Evolutionary conservation across 2,329 filamentous ascomycete genomes (phyloP).

Genomic region (Pseudocercospora cruenta): DNA sequence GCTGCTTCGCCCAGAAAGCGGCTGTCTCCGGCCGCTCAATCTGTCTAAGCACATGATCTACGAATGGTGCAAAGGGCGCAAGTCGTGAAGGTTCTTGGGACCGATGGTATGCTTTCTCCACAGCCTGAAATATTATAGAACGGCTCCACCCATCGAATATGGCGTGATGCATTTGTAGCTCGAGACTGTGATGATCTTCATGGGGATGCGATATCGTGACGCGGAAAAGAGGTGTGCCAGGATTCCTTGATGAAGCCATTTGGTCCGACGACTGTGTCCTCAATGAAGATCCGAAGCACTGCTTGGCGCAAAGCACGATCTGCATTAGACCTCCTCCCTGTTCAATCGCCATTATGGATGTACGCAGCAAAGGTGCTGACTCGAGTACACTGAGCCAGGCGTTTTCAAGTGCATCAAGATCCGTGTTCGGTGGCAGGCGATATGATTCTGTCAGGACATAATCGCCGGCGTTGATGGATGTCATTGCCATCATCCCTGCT

Average conservation of each 20-base stretch:
- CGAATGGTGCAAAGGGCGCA: constrained; percentile 12
- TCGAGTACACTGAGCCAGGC: not conserved
- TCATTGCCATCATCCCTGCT: constrained; percentile 10
- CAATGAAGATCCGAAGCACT: not conserved
- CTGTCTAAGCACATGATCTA: not conserved
- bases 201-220: not conserved
- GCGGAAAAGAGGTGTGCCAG: constrained; percentile 7
- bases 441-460: constrained; percentile 7
- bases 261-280: not conserved
- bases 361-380: not conserved
- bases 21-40: not conserved
- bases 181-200: not conserved
- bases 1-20: constrained; percentile 12
- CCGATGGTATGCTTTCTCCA: constrained; percentile 7
- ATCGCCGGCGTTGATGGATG: not conserved
- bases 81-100: not conserved
- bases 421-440: not conserved
- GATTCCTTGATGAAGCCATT: not conserved
- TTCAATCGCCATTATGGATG: not conserved
- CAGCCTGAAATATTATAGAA: constrained; percentile 1
- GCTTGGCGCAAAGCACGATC: not conserved
- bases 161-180: constrained; percentile 7
- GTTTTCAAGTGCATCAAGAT: constrained; percentile 31
- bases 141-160: constrained; percentile 9
- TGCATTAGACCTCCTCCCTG: constrained; percentile 4